Evolutionary conservation across 31 red algal genomes (phyloP), one percentile per base, ranked within the genome.

Genomic region (Asparagopsis taxiformis): DNA sequence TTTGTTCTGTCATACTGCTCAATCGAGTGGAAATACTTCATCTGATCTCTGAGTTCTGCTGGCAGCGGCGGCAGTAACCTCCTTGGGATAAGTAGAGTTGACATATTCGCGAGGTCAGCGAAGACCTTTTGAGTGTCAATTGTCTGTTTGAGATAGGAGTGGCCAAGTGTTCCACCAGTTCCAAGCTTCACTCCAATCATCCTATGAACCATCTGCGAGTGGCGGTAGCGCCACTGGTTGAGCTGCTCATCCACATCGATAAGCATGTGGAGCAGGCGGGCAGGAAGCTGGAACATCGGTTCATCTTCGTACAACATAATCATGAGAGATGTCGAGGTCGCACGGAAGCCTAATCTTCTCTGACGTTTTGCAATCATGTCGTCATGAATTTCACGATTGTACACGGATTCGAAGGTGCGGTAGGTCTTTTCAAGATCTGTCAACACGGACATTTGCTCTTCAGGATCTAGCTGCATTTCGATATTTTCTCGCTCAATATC

Each of bases 111-210:
- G 8, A 99, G 68, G 39, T 99, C 96, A 6, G 55, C 73, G 63
- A 99, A 99, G 29, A 99, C 82, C 41, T 85, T 86, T 78, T 90
- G 80, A 25, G 71, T 54, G 59, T 99, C 91, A 53, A 99, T 84
- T 0, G 96, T 94, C 38, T 64, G 25, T 56, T 77, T 80, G 53
- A 99, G 62, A 65, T 99, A 99, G 25, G 65, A 65, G 41, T 85
- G 79, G 7, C 96, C 96, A 21, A 94, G 65, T 49, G 74, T 86
- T 10, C 96, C 96, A 41, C 96, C 96, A 23, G 91, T 99, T 1
- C 96, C 96, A 22, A 87, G 61, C 60, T 94, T 94, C 26, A 80
- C 67, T 9, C 96, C 96, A 77, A 99, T 99, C 96, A 99, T 99
- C 11, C 91, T 67, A 55, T 77, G 87, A 24, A 99, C 96, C 96